Evolutionary conservation across 306 rosid species (phyloP).

Genomic region (Prunus salicina): DNA sequence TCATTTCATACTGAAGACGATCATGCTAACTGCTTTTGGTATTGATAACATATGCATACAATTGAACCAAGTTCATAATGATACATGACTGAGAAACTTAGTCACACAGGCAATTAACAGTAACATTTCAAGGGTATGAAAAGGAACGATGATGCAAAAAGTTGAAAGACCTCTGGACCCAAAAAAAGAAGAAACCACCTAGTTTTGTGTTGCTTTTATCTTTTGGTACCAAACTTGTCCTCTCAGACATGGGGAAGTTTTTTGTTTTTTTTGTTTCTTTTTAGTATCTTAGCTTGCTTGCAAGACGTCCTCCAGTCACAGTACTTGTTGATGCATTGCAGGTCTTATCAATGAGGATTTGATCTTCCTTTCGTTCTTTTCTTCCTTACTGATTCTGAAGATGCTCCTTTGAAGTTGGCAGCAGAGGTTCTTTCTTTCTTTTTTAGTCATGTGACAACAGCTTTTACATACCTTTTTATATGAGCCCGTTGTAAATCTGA

Average conservation of each 20-base stretch:
- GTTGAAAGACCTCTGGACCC: too few relatives aligned
- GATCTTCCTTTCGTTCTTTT: constrained; percentile 34
- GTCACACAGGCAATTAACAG: neutral
- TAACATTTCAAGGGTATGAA: neutral
- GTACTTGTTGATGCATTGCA: neutral
- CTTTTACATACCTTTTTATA: neutral
- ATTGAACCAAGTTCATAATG: neutral
- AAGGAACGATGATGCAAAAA: too few relatives aligned
- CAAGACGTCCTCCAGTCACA: neutral
- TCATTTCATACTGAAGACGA: neutral
- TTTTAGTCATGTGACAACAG: neutral
- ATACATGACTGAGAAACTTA: neutral
- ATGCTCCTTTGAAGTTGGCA: constrained; percentile 8
- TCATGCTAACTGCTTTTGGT: neutral
- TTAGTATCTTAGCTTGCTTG: neutral
- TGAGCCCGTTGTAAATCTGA: neutral
- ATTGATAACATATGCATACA: neutral
- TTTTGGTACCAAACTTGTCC: neutral
- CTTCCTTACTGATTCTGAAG: constrained; percentile 16
- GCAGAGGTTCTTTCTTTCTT: neutral
- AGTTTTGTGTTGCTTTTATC: too few relatives aligned
- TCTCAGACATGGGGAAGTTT: neutral
- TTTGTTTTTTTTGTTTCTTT: neutral
- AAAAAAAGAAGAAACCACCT: neutral
- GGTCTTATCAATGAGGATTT: constrained; percentile 20